Evolutionary conservation across 140 eudicot genomes (phyloP).

Genomic region (Cichorium intybus): DNA sequence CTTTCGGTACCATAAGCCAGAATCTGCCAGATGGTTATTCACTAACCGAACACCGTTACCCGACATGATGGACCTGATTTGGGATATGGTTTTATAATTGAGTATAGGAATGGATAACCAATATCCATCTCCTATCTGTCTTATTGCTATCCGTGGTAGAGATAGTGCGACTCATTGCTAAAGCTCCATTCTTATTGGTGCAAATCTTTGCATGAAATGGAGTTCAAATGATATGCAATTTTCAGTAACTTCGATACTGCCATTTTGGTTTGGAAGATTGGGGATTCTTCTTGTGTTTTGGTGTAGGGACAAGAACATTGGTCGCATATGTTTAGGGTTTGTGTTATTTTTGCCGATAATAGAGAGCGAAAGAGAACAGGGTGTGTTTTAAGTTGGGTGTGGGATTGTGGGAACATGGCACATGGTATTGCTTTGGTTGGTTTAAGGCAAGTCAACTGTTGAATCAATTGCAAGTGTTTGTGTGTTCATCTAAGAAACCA

Average conservation of each 20-base stretch:
- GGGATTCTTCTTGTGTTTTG: neutral
- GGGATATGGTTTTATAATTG: too few relatives aligned
- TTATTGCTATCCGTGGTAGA: too few relatives aligned
- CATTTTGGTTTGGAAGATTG: neutral
- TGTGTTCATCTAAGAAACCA: neutral
- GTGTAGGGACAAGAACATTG: constrained; percentile 5
- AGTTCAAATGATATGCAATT: neutral
- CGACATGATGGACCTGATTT: too few relatives aligned
- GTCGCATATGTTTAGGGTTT: constrained; percentile 17
- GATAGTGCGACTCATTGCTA: too few relatives aligned
- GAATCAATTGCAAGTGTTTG: neutral
- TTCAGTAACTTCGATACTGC: neutral
- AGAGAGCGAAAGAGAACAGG: constrained; percentile 14
- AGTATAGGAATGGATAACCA: too few relatives aligned
- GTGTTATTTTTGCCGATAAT: constrained; percentile 14
- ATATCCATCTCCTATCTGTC: too few relatives aligned
- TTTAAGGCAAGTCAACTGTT: constrained; percentile 4
- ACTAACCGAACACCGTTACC: too few relatives aligned
- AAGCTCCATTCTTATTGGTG: neutral
- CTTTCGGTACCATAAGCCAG: too few relatives aligned
- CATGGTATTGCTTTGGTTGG: constrained; percentile 27
- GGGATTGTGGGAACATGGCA: constrained; percentile 26
- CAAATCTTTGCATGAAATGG: neutral
- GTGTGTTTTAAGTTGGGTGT: constrained; percentile 18
- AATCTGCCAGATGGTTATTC: too few relatives aligned